Percentiles rank a stretch among this genome's conserved stretches.
Evolutionary conservation across 139 green algal genomes (phyloP).

Genomic region (Volvox africanus): DNA sequence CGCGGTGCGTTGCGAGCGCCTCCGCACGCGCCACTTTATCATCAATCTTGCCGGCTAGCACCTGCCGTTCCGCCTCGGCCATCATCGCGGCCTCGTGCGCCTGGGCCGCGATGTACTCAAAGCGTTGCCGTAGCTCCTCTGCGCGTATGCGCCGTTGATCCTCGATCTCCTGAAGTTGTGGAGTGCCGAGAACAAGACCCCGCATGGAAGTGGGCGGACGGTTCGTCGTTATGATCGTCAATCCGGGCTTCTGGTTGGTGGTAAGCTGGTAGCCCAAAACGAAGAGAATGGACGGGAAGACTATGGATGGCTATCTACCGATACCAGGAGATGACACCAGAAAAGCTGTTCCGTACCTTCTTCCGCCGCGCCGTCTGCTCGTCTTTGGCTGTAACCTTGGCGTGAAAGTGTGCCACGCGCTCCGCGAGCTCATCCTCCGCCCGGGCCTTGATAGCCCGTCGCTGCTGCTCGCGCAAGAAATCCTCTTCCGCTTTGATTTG

Average conservation of each 20-base stretch:
- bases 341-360: not conserved
- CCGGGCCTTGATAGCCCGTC: slow-evolving; percentile 35
- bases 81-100: slow-evolving; percentile 48
- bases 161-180: slow-evolving; percentile 20
- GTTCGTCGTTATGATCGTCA: not conserved
- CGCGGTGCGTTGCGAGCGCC: slow-evolving; percentile 43
- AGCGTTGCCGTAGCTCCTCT: slow-evolving; percentile 56
- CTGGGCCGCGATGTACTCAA: slow-evolving; percentile 54
- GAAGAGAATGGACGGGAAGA: no score
- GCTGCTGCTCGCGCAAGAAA: slow-evolving; percentile 48
- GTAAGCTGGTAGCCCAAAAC: not conserved
- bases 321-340: no score
- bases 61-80: slow-evolving; percentile 48
- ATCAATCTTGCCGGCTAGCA: slow-evolving; percentile 28
- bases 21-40: slow-evolving; percentile 50
- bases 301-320: no score
- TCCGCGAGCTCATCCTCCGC: slow-evolving; percentile 49
- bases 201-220: not conserved
- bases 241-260: not conserved
- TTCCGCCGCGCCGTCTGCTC: slow-evolving; percentile 6
- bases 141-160: slow-evolving; percentile 42
- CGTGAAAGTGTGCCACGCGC: slow-evolving; percentile 32
- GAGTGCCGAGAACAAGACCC: not conserved
- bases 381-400: slow-evolving; percentile 37
- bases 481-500: slow-evolving; percentile 63